Conservation (phyloP, 768 basidiomycete species). For the Rhodosporidiobolus odoratus region DNA sequence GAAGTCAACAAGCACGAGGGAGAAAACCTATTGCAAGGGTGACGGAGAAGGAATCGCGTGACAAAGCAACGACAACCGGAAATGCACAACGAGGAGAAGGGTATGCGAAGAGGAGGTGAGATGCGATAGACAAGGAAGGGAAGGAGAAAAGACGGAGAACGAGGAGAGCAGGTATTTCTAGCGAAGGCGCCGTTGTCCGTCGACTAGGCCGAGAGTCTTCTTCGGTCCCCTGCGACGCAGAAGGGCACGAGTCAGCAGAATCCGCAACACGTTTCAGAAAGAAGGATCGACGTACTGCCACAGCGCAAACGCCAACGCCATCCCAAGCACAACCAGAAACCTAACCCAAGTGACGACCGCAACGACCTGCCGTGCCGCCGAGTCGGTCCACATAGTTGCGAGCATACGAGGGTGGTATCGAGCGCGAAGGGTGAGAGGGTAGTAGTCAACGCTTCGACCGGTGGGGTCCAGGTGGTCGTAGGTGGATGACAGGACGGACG, state of each 20-base stretch:
- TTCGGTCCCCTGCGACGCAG: constrained; percentile 20
- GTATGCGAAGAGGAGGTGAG: background rate
- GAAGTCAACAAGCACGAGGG: no score
- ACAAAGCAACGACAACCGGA: background rate
- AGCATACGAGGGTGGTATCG: constrained; percentile 35
- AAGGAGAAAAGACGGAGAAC: background rate
- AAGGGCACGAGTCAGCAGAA: no score
- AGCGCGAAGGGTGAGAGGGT: constrained; percentile 23
- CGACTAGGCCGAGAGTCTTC: constrained; percentile 29
- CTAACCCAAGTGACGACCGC: constrained; percentile 20
- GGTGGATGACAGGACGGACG: constrained; percentile 8
- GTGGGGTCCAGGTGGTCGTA: constrained; percentile 13
- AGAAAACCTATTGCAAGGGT: no score
- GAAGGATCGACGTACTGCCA: constrained; percentile 28
- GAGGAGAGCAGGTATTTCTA: background rate
- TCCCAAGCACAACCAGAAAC: constrained; percentile 24
- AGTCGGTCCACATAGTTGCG: constrained; percentile 16
- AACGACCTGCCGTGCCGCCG: constrained; percentile 15
- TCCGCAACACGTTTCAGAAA: background rate
- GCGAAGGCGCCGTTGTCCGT: constrained; percentile 21
- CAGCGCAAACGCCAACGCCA: constrained; percentile 22
- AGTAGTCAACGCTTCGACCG: constrained; percentile 21
- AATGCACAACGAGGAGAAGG: background rate
- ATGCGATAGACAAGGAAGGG: background rate
- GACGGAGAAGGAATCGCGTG: no score